Percentiles rank a stretch among this genome's conserved stretches.
phyloP scores from a whole-genome alignment of 345 rosid species.

The Carallia brachiata region DNA sequence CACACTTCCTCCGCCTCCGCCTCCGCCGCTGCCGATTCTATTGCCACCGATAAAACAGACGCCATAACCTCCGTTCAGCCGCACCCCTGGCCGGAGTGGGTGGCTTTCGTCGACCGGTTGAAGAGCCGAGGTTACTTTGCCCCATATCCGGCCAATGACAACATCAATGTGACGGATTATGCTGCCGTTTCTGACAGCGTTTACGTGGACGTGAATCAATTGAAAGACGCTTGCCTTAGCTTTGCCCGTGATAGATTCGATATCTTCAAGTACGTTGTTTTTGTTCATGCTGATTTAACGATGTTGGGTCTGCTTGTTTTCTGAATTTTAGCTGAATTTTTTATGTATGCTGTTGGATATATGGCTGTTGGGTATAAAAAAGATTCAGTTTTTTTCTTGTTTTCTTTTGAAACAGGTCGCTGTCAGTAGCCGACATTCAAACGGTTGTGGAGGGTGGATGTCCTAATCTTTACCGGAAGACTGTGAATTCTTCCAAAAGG shows the following conservation, averaged over 20 bases:
- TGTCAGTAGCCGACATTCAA: conserved; percentile 55
- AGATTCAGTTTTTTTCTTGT: neutral
- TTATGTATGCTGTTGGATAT: neutral
- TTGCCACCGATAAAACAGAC: conserved; percentile 11
- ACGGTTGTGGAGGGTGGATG: conserved; percentile 76
- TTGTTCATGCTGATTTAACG: neutral
- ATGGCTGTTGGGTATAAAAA: neutral
- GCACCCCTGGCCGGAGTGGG: conserved; percentile 97
- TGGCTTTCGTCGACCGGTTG: conserved; percentile 65
- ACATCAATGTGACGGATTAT: neutral
- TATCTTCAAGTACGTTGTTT: conserved; percentile 48
- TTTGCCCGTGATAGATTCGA: conserved; percentile 92
- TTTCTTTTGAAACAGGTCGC: conserved; percentile 46
- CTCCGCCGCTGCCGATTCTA: conserved; percentile 10
- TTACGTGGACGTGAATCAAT: conserved; percentile 53
- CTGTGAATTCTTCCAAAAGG: conserved; percentile 84
- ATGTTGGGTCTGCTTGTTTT: neutral
- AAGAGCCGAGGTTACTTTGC: conserved; percentile 62
- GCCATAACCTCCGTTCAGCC: conserved; percentile 5
- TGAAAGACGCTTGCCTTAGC: conserved; percentile 77
- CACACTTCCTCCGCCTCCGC: conserved; percentile 23
- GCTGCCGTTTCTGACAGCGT: conserved; percentile 1
- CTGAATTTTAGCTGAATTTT: neutral
- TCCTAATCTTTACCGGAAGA: conserved; percentile 72
- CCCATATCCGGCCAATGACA: conserved; percentile 15